Evolutionary conservation across 768 basidiomycete species (phyloP).

Genomic region (Mycena polygramma): DNA sequence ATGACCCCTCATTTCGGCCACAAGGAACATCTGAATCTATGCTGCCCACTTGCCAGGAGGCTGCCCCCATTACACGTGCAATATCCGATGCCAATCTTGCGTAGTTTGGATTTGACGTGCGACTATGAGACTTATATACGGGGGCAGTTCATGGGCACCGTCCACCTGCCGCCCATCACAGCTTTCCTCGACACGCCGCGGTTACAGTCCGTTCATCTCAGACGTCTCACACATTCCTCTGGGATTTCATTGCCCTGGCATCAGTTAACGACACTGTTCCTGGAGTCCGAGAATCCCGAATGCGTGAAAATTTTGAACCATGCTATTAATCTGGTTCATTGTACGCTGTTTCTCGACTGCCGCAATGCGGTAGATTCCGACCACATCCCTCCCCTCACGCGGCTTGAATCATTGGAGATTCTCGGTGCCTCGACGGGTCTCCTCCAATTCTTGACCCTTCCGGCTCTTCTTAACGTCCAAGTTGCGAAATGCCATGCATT

Average conservation of each 20-base stretch:
- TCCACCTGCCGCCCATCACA: neutral
- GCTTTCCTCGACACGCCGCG: neutral
- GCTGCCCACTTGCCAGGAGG: too few species aligned
- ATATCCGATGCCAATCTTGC: too few species aligned
- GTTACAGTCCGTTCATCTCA: neutral
- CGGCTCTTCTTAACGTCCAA: neutral
- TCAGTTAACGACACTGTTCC: neutral
- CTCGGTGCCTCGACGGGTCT: neutral
- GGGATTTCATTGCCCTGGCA: neutral
- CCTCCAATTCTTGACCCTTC: neutral
- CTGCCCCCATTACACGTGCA: too few species aligned
- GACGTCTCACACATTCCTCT: neutral
- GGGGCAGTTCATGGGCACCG: too few species aligned
- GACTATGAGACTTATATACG: too few species aligned
- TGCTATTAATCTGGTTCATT: neutral
- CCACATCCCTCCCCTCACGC: neutral
- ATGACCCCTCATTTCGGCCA: too few species aligned
- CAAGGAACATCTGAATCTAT: too few species aligned
- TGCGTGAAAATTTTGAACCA: neutral
- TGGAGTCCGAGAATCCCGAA: neutral
- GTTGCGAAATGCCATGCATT: neutral
- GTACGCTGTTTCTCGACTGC: neutral
- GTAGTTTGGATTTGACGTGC: too few species aligned
- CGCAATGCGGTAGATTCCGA: neutral
- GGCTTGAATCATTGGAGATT: neutral